phyloP scores from a whole-genome alignment of 169 alveolate genomes.

The Cryptosporidium viatorum region DNA sequence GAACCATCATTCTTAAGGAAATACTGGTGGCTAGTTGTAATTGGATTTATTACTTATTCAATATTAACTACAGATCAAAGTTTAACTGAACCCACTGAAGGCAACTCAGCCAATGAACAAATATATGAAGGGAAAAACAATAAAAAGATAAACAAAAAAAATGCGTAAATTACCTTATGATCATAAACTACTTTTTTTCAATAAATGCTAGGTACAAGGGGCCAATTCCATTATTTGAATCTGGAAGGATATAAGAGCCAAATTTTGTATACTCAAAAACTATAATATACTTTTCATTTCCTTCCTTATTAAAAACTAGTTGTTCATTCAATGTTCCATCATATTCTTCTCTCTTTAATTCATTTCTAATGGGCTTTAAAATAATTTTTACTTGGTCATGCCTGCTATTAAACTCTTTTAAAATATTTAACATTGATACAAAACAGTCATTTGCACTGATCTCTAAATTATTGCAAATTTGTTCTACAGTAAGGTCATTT shows the following conservation, averaged over 20 bases:
- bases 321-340: not conserved
- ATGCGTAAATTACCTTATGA: not conserved
- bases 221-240: conserved; percentile 60
- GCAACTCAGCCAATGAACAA: not conserved
- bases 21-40: conserved; percentile 68
- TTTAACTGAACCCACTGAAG: conserved; percentile 27
- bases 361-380: conserved; percentile 4
- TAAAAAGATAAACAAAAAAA: not conserved
- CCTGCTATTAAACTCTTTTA: conserved; percentile 14
- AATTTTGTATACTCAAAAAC: conserved; percentile 38
- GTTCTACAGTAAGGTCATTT: conserved; percentile 77
- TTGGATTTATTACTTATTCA: conserved; percentile 35
- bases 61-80: conserved; percentile 18
- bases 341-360: not conserved
- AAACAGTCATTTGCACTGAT: conserved; percentile 15
- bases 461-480: conserved; percentile 5
- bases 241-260: conserved; percentile 72
- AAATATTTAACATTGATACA: not conserved
- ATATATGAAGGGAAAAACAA: not conserved
- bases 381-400: not conserved
- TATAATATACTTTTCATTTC: not conserved
- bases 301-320: not conserved
- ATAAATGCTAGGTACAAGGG: conserved; percentile 49
- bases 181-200: not conserved
- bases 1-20: conserved; percentile 36